Percentiles rank a stretch among this genome's conserved stretches.
phyloP scores from a whole-genome alignment of 2,329 filamentous ascomycete species.

The Penicillium sp. region DNA sequence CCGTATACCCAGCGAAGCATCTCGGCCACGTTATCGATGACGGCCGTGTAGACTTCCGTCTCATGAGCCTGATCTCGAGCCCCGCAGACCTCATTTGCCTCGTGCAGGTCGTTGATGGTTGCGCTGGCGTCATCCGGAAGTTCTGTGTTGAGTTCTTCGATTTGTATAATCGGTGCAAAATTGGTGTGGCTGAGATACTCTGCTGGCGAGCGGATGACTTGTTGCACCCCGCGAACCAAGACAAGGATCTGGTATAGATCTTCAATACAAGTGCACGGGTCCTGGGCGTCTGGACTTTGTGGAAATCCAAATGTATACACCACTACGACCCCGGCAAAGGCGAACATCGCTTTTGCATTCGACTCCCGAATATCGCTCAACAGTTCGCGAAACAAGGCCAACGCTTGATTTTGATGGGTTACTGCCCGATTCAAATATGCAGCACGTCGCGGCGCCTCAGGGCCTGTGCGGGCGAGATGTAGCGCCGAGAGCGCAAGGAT shows the following conservation, averaged over 20 bases:
- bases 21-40: conserved; percentile 25
- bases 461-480: conserved; percentile 29
- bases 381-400: conserved; percentile 31
- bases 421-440: conserved; percentile 33
- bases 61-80: conserved; percentile 20
- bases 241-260: conserved; percentile 31
- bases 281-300: conserved; percentile 20
- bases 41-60: conserved; percentile 15
- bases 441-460: conserved; percentile 16
- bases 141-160: conserved; percentile 17
- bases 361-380: conserved; percentile 28
- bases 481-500: conserved; percentile 32
- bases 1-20: conserved; percentile 21
- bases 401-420: conserved; percentile 30
- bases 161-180: conserved; percentile 25
- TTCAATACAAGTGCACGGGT: conserved; percentile 26
- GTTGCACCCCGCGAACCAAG: conserved; percentile 31
- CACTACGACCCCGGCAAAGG: conserved; percentile 33
- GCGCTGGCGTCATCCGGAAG: conserved; percentile 18
- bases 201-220: conserved; percentile 25
- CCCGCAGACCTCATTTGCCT: conserved; percentile 23
- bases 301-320: conserved; percentile 37
- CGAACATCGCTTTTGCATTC: conserved; percentile 39
- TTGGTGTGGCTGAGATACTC: conserved; percentile 20
- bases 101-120: conserved; percentile 20